phyloP scores from a whole-genome alignment of 148 eudicot species.

The Bassia scoparia region DNA sequence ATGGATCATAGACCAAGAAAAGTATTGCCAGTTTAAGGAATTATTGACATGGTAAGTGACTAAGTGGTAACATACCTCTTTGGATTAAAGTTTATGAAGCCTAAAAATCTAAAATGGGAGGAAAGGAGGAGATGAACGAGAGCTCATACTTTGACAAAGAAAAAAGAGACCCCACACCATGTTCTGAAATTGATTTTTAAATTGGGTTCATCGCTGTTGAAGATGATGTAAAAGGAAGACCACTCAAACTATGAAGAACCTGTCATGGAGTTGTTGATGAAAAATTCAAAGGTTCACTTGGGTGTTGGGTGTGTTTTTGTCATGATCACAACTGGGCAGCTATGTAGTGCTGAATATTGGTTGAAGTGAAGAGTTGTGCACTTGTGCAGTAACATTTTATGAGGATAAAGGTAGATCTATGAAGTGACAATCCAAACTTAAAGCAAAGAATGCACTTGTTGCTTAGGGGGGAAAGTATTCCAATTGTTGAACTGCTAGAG shows the following conservation, averaged over 20 bases:
- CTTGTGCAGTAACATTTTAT: neutral
- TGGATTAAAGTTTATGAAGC: neutral
- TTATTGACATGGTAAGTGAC: neutral
- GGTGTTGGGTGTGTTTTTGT: neutral
- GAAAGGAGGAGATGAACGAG: neutral
- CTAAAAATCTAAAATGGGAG: neutral
- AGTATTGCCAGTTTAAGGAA: neutral
- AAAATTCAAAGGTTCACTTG: neutral
- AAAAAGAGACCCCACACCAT: neutral
- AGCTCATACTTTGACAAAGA: neutral
- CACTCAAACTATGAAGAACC: neutral
- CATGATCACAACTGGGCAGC: neutral
- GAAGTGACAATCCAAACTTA: neutral
- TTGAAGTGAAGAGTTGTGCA: neutral
- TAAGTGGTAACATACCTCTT: too few relatives aligned
- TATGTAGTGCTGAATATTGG: neutral
- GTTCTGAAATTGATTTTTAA: neutral
- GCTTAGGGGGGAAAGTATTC: neutral
- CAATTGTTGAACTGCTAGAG: too few relatives aligned
- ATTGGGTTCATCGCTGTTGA: neutral
- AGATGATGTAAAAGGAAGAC: neutral
- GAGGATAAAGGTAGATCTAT: neutral
- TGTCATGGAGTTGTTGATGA: neutral
- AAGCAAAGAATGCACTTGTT: neutral
- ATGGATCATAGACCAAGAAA: neutral